Evolutionary conservation across 1,139 yeast genomes (phyloP).

Genomic region (Pichia sp.): DNA sequence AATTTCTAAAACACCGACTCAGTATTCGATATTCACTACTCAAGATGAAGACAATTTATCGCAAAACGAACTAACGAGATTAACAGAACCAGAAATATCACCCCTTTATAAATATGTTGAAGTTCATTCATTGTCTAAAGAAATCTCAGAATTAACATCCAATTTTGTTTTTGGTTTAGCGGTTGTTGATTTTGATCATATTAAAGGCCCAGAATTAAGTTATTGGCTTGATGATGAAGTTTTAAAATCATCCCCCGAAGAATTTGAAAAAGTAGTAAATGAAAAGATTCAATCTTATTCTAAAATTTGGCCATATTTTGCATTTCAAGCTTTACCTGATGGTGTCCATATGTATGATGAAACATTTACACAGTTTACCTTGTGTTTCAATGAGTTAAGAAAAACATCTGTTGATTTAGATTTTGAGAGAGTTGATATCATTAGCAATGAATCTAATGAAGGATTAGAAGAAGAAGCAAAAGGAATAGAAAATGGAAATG

Average conservation of each 20-base stretch:
- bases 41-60: not conserved
- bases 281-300: slow-evolving; percentile 35
- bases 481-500: not conserved
- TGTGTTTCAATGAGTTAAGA: slow-evolving; percentile 62
- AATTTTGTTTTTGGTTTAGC: slow-evolving; percentile 67
- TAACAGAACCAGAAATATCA: not conserved
- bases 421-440: slow-evolving; percentile 12
- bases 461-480: slow-evolving; percentile 28
- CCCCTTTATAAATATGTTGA: slow-evolving; percentile 9
- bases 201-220: slow-evolving; percentile 92
- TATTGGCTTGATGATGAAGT: slow-evolving; percentile 76
- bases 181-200: slow-evolving; percentile 89
- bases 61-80: not conserved
- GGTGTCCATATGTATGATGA: slow-evolving; percentile 92
- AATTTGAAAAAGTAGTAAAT: slow-evolving; percentile 9
- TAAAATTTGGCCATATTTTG: slow-evolving; percentile 74
- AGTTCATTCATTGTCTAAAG: not conserved
- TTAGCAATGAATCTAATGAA: slow-evolving; percentile 1
- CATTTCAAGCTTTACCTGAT: slow-evolving; percentile 94
- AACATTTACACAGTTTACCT: slow-evolving; percentile 84
- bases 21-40: not conserved
- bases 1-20: not conserved
- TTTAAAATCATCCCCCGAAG: slow-evolving; percentile 15
- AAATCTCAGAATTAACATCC: not conserved
- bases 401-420: slow-evolving; percentile 38